A percentile compares a stretch with the other conserved stretches of the same genome.
These are phyloP conservation scores for Corylus americana DNA, from an alignment of 306 rosid species.

Conservation along the genomic window DNA sequence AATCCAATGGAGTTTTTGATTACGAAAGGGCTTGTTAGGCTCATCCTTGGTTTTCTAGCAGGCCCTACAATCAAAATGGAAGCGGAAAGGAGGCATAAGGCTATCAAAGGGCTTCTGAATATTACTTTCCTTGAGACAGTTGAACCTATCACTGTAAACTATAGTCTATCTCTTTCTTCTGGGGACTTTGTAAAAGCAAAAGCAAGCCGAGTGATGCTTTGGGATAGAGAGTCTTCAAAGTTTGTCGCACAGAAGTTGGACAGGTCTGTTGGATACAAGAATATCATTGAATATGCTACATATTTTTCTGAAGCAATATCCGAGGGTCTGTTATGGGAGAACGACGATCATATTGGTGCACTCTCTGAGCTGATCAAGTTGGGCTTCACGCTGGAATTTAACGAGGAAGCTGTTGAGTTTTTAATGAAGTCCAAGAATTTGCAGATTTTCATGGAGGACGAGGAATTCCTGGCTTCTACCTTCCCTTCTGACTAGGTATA, in stretches of 20 bases:
- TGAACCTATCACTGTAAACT: conserved; percentile 46
- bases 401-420: conserved; percentile 50
- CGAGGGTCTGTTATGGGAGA: conserved; percentile 52
- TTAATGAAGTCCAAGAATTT: conserved; percentile 66
- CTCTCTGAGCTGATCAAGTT: conserved; percentile 65
- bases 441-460: conserved; percentile 62
- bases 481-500: conserved; percentile 37
- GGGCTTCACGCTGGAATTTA: conserved; percentile 53
- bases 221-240: conserved; percentile 41
- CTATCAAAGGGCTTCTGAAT: conserved; percentile 48
- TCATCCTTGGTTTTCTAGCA: conserved; percentile 70
- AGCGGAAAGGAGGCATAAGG: conserved; percentile 47
- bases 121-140: conserved; percentile 40
- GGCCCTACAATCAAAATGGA: conserved; percentile 54
- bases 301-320: conserved; percentile 61
- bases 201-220: conserved; percentile 42
- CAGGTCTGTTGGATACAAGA: conserved; percentile 20
- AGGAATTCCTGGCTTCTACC: conserved; percentile 43
- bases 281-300: conserved; percentile 49
- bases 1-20: conserved; percentile 30
- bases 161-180: conserved; percentile 40
- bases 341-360: conserved; percentile 43
- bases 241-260: conserved; percentile 45
- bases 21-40: conserved; percentile 46
- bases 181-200: conserved; percentile 30